These are phyloP conservation scores for Calocera viscosa DNA, from an alignment of 768 basidiomycete species.

Conservation along the genomic window DNA sequence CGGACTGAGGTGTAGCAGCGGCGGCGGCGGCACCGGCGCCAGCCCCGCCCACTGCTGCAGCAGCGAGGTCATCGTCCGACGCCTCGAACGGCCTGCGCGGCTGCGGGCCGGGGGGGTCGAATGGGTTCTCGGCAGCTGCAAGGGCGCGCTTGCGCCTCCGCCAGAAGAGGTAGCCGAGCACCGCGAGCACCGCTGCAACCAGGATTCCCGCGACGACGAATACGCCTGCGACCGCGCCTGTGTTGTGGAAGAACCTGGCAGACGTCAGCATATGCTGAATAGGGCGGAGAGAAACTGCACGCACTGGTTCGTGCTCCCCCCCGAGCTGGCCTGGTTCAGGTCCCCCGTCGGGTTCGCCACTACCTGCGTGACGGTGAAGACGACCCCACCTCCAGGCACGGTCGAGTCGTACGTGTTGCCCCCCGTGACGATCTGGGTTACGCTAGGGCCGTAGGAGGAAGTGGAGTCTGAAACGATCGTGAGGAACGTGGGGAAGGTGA, in stretches of 20 bases:
- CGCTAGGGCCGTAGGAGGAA: not conserved
- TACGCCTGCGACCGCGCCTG: slow-evolving; percentile 32
- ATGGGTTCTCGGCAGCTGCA: not conserved
- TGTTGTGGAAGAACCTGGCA: slow-evolving; percentile 30
- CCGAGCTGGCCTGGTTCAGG: slow-evolving; percentile 6
- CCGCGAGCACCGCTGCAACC: slow-evolving; percentile 54
- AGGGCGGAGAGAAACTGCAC: not conserved
- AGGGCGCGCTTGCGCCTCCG: not conserved
- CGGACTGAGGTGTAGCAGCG: not conserved
- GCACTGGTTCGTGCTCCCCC: not conserved
- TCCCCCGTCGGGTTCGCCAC: slow-evolving; percentile 10
- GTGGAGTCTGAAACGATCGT: slow-evolving; percentile 11
- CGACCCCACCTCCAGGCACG: not conserved
- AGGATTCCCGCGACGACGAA: slow-evolving; percentile 36
- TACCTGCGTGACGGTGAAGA: slow-evolving; percentile 9
- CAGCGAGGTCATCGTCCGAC: slow-evolving; percentile 52
- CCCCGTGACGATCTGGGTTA: not conserved
- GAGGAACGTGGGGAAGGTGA: slow-evolving; percentile 8
- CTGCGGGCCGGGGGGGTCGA: not conserved
- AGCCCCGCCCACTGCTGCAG: not conserved
- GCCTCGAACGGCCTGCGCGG: slow-evolving; percentile 2
- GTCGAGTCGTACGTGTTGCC: not conserved
- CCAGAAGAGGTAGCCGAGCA: slow-evolving; percentile 38
- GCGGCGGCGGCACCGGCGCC: not conserved
- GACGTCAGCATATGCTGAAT: not conserved